phyloP scores from a whole-genome alignment of 2,329 filamentous ascomycete species.

The Aspergillus uvarum region DNA sequence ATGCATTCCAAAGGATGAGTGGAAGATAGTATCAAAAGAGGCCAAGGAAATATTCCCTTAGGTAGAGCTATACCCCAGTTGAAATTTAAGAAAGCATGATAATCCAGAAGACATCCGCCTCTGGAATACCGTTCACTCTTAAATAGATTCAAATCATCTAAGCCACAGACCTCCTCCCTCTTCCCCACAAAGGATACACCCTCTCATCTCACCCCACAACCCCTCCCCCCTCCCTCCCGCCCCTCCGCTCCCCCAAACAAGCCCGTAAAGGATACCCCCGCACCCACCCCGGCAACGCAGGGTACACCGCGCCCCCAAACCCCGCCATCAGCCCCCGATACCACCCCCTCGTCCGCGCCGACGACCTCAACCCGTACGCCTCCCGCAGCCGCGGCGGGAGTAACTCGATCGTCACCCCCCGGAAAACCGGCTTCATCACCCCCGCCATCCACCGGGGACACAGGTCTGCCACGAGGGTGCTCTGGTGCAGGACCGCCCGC shows the following conservation, averaged over 20 bases:
- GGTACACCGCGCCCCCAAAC: constrained; percentile 34
- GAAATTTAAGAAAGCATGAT: too few relatives aligned
- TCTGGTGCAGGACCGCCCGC: constrained; percentile 27
- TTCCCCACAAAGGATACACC: background rate
- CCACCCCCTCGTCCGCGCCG: constrained; percentile 24
- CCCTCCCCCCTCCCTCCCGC: background rate
- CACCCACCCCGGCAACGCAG: constrained; percentile 31
- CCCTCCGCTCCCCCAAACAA: constrained; percentile 32
- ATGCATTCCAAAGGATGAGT: too few relatives aligned
- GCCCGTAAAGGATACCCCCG: constrained; percentile 33
- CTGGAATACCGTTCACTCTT: too few relatives aligned
- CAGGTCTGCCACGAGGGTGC: constrained; percentile 25
- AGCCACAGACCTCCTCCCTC: background rate
- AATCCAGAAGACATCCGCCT: too few relatives aligned
- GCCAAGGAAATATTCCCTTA: too few relatives aligned
- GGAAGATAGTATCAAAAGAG: too few relatives aligned
- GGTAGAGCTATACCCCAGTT: too few relatives aligned
- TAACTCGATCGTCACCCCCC: constrained; percentile 35
- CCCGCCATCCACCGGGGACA: constrained; percentile 20
- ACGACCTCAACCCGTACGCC: constrained; percentile 35
- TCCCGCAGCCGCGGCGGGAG: constrained; percentile 35
- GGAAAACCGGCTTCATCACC: constrained; percentile 32
- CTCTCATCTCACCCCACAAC: background rate
- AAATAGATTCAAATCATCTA: too few relatives aligned
- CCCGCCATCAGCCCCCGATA: constrained; percentile 33